Conservation (phyloP, 805 yeast species). For the Candida awuae region DNA sequence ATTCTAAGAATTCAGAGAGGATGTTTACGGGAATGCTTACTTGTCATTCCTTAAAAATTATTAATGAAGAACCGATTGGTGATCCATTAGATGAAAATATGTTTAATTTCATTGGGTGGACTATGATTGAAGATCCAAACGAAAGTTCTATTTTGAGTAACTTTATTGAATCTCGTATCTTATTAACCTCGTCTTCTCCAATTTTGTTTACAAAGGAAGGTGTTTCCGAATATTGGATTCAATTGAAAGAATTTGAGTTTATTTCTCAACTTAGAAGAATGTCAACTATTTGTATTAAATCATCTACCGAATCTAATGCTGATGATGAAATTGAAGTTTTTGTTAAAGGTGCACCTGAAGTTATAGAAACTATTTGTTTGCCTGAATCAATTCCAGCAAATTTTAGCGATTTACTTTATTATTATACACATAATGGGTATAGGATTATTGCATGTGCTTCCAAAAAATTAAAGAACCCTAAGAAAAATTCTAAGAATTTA, state of each 20-base stretch:
- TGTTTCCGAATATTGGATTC: slow-evolving; percentile 25
- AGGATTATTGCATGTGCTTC: slow-evolving; percentile 91
- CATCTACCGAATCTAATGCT: slow-evolving; percentile 10
- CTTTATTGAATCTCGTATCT: slow-evolving; percentile 21
- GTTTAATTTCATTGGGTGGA: slow-evolving; percentile 85
- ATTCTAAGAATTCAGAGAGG: slow-evolving; percentile 5
- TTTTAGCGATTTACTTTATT: slow-evolving; percentile 64
- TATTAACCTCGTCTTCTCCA: slow-evolving; percentile 38
- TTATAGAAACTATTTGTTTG: slow-evolving; percentile 69
- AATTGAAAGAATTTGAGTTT: slow-evolving; percentile 64
- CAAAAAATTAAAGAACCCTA: slow-evolving; percentile 30
- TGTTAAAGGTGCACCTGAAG: slow-evolving; percentile 97
- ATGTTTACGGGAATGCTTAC: slow-evolving; percentile 48
- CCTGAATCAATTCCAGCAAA: slow-evolving; percentile 65
- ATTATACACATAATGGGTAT: slow-evolving; percentile 88
- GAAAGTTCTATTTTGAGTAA: slow-evolving; percentile 23
- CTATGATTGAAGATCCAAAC: slow-evolving; percentile 57
- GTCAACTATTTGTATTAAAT: slow-evolving; percentile 66
- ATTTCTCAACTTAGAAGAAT: slow-evolving; percentile 78
- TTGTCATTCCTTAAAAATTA: slow-evolving; percentile 79
- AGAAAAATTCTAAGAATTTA: slow-evolving; percentile 30
- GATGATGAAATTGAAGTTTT: slow-evolving; percentile 34
- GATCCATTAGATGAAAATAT: slow-evolving; percentile 91
- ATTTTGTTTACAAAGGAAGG: slow-evolving; percentile 35
- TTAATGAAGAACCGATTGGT: slow-evolving; percentile 77